Base-by-base conservation (phyloP, 257 asterid species). In the Solanum infundibuliforme region DNA sequence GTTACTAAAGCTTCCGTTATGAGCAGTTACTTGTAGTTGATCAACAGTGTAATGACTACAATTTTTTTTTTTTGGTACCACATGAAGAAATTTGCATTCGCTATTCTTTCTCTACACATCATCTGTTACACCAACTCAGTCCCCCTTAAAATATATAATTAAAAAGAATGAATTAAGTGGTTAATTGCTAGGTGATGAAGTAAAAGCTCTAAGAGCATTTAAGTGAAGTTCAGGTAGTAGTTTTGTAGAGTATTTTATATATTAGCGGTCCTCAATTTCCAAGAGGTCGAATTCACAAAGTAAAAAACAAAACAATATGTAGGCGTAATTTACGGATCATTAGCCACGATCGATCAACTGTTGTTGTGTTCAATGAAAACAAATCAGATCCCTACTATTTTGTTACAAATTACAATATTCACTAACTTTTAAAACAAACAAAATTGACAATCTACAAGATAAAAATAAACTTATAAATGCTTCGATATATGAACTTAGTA, bases 261-360 rank as follows among this genome's bases (percentile, higher is more conserved):
- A 72, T 48, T 46, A 8, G 27, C 5, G 39, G 60, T 81, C 83
- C 83, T 90, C 94, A 91, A 91, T 91, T 92, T 89, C 94, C 94
- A 87, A 92, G 76, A 81, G 85, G 68, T 81, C 10, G n/a, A 48
- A 20, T 46, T 62, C 48, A 88, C 43, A 38, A 88, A 74, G 73
- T 9, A 55, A 76, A 69, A 31, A 29, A 69, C 7, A 72, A 75
- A 39, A 75, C 75, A 86, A 93, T 77, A 87, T 85, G 93, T 69
- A 86, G 86, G 96, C 95, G 93, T 92, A 92, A 90, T 92, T 92
- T 74, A 90, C 92, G 94, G 96, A 94, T 94, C 98, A 87, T 87
- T 83, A 73, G 88, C 88, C 90, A 73, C 87, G 27, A 65, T 81
- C 62, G 14, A 65, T 52, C 65, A 81, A 12, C 23, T 16, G 65